Conservation (phyloP, 371 early-diverging fungal species). For the Lichtheimia hyalospora region DNA sequence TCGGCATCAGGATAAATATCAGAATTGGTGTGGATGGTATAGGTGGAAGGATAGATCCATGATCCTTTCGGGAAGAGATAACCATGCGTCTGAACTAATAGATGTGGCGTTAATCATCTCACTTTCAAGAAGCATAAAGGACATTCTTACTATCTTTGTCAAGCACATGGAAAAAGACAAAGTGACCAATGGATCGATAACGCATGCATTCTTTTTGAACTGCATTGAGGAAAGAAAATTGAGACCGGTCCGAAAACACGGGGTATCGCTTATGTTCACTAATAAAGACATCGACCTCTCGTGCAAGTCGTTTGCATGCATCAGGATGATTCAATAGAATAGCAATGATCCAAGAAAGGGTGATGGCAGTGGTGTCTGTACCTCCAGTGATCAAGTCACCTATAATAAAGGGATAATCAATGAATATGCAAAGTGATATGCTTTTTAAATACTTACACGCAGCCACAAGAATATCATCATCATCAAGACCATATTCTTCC, state of each 20-base stretch:
- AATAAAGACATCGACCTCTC: conserved; percentile 7
- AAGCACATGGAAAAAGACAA: conserved; percentile 25
- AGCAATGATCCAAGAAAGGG: conserved; percentile 9
- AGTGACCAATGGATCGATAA: conserved; percentile 18
- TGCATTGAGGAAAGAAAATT: conserved; percentile 8
- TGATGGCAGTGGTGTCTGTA: conserved; percentile 6
- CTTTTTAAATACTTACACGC: background rate
- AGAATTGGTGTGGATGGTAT: conserved; percentile 6
- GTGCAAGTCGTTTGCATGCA: conserved; percentile 1
- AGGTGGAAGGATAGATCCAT: background rate
- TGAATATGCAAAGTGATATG: no score
- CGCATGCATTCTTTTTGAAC: conserved; percentile 28
- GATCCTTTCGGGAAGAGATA: conserved; percentile 14
- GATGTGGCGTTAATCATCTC: no score
- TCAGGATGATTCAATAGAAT: conserved; percentile 12
- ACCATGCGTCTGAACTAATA: conserved; percentile 7
- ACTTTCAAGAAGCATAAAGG: background rate
- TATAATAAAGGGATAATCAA: background rate
- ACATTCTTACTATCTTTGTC: conserved; percentile 15
- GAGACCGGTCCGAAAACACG: background rate
- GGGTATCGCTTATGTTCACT: conserved; percentile 12
- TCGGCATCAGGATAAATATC: conserved; percentile 10
- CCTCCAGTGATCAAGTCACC: conserved; percentile 5
- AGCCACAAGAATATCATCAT: conserved; percentile 11
- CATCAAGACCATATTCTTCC: conserved; percentile 9